phyloP scores from a whole-genome alignment of 2,329 filamentous ascomycete genomes.

The Rhynchosporium agropyri region DNA sequence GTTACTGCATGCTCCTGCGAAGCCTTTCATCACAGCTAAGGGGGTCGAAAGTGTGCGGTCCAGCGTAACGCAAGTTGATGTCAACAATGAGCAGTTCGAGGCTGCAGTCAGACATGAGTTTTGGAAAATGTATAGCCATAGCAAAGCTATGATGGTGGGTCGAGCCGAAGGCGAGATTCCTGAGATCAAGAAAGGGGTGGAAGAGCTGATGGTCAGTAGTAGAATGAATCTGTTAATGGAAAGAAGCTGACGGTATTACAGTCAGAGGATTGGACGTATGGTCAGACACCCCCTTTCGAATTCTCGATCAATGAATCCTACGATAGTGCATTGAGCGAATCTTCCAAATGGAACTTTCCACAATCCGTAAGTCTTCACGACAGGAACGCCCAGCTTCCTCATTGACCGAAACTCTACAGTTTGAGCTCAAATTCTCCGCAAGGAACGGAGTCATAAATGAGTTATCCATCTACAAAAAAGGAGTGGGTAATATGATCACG shows the following conservation, averaged over 20 bases:
- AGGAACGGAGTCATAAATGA: conserved; percentile 18
- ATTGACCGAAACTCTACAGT: conserved; percentile 1
- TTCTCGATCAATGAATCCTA: conserved; percentile 19
- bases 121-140: conserved; percentile 60
- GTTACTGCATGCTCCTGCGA: conserved; percentile 77
- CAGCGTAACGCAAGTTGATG: conserved; percentile 75
- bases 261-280: conserved; percentile 76
- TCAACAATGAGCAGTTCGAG: conserved; percentile 53
- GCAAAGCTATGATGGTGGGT: conserved; percentile 41
- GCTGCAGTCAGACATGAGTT: conserved; percentile 68
- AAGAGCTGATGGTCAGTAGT: conserved; percentile 59
- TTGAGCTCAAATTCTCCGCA: conserved; percentile 17
- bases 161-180: conserved; percentile 44
- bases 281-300: conserved; percentile 79
- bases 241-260: conserved; percentile 43
- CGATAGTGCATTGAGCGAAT: neutral
- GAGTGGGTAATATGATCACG: neutral
- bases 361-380: neutral
- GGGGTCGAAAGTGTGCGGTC: conserved; percentile 93
- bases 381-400: neutral
- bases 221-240: neutral
- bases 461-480: conserved; percentile 2
- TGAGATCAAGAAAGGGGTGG: conserved; percentile 62
- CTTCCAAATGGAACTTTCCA: neutral
- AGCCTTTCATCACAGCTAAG: conserved; percentile 73